Evolutionary conservation across 768 basidiomycete species (phyloP).

Genomic region (Rhodotorula taiwanensis): DNA sequence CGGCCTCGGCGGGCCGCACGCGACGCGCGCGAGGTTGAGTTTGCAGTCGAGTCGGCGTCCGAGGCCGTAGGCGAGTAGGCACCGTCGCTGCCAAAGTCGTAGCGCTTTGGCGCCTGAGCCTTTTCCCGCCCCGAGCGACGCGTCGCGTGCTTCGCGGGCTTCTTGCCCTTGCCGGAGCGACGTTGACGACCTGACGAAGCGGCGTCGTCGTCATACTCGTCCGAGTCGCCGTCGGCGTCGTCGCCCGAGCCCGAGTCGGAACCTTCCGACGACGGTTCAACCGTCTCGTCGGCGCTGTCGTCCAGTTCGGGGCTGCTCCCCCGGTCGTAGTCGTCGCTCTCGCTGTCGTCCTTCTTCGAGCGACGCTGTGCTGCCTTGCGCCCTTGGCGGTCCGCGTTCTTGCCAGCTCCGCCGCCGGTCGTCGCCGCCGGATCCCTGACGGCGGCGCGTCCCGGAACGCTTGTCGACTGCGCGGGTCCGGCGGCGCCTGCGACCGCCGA

Average conservation of each 20-base stretch:
- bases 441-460: too few relatives aligned
- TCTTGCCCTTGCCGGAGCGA: not conserved
- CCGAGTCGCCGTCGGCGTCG: too few relatives aligned
- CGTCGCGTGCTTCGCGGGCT: not conserved
- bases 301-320: not conserved
- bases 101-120: not conserved
- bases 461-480: too few relatives aligned
- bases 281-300: not conserved
- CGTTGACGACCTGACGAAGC: not conserved
- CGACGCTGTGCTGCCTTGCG: constrained; percentile 1
- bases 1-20: too few relatives aligned
- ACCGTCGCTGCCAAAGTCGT: constrained; percentile 10
- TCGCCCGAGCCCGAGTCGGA: too few relatives aligned
- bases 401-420: not conserved
- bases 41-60: not conserved
- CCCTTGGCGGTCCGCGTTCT: not conserved
- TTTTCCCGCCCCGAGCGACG: not conserved
- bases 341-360: not conserved
- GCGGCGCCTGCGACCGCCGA: not conserved
- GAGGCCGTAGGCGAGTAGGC: not conserved
- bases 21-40: too few relatives aligned
- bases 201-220: not conserved
- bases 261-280: too few relatives aligned
- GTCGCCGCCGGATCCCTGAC: too few relatives aligned
- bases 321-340: constrained; percentile 1